A percentile compares a stretch with the other conserved stretches of the same genome.
Evolutionary conservation across 2,329 filamentous ascomycete species (phyloP).

Genomic region (Hypoxylon sp.): DNA sequence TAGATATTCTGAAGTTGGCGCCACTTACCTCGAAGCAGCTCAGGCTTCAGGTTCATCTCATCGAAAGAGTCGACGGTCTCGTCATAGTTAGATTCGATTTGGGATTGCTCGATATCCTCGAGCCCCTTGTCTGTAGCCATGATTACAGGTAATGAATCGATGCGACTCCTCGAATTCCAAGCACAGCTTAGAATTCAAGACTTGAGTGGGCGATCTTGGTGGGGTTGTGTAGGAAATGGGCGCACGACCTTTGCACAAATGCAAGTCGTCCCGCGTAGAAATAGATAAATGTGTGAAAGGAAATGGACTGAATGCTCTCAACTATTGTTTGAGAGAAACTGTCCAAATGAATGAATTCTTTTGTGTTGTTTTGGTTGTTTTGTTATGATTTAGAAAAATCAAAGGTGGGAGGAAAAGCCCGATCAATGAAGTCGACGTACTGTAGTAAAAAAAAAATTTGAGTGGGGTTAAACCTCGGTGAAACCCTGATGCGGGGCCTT

Average conservation of each 20-base stretch:
- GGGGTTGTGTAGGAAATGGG: slow-evolving; percentile 54
- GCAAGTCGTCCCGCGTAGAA: slow-evolving; percentile 50
- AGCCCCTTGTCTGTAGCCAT: slow-evolving; percentile 99
- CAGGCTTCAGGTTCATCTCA: slow-evolving; percentile 95
- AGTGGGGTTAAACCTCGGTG: slow-evolving; percentile 53
- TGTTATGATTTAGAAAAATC: slow-evolving; percentile 47
- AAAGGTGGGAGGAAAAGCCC: slow-evolving; percentile 48
- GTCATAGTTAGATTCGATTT: slow-evolving; percentile 99
- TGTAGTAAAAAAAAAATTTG: slow-evolving; percentile 53
- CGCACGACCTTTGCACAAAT: slow-evolving; percentile 49
- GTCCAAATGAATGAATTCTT: slow-evolving; percentile 41
- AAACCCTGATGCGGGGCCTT: slow-evolving; percentile 47
- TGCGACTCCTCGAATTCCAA: slow-evolving; percentile 79
- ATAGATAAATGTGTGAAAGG: slow-evolving; percentile 46
- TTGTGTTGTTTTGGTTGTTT: slow-evolving; percentile 42
- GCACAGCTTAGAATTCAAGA: slow-evolving; percentile 81
- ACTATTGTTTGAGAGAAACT: slow-evolving; percentile 47
- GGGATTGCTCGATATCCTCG: slow-evolving; percentile 81
- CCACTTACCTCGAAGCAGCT: slow-evolving; percentile 89
- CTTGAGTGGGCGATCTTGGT: slow-evolving; percentile 54
- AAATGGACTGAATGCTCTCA: slow-evolving; percentile 51
- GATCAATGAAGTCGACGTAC: slow-evolving; percentile 33
- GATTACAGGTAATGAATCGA: slow-evolving; percentile 77
- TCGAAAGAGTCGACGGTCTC: slow-evolving; percentile 99
- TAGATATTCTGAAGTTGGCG: slow-evolving; percentile 47